Evolutionary conservation across 139 green algal species (phyloP), one percentile per base, ranked within the genome.

Genomic region (Chlorella sp.): DNA sequence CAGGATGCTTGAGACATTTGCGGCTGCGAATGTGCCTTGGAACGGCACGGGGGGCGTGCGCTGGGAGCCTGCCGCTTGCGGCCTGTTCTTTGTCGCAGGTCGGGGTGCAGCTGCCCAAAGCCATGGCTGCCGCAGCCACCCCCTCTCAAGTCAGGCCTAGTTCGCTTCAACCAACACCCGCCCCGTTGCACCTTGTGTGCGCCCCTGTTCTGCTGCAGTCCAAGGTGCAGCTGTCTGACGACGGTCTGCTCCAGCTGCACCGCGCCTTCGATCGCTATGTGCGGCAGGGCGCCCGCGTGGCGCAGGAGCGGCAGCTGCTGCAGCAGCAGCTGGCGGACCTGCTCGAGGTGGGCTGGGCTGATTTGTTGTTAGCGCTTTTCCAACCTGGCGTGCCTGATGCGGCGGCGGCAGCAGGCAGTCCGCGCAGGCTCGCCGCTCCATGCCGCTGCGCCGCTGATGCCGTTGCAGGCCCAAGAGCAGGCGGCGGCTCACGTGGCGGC

Each of bases 291-390:
- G 60, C 60, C 3, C 77, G 77, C 58, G 62, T 74, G 30, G 56
- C 43, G 36, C 72, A 60, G 77, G 58, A 83, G 77, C 77, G 77
- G 14, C 60, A 58, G 77, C 77, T 62, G 2, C 58, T 73, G 77
- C 77, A 83, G 38, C 30, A 56, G 34, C 77, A 83, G 60, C 77
- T 83, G 58, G 58, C 40, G 9, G 36, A 28, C 30, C n/a, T 73
- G 40, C 43, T 36, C 30, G 13, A 60, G 51, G 51, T 60, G 22
- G 51, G 51, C 16, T 60, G 22, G 70, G 41, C n/a, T n/a, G n/a
- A n/a, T n/a, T n/a, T n/a, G n/a, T n/a, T n/a, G n/a, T n/a, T n/a
- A n/a, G n/a, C n/a, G n/a, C n/a, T n/a, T n/a, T n/a, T n/a, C n/a
- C n/a, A n/a, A n/a, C n/a, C n/a, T n/a, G n/a, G n/a, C n/a, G n/a